Evolutionary conservation across 1,284 basidiomycete genomes (phyloP), one percentile per base, ranked within the genome.

Genomic region (Malassezia furfur): DNA sequence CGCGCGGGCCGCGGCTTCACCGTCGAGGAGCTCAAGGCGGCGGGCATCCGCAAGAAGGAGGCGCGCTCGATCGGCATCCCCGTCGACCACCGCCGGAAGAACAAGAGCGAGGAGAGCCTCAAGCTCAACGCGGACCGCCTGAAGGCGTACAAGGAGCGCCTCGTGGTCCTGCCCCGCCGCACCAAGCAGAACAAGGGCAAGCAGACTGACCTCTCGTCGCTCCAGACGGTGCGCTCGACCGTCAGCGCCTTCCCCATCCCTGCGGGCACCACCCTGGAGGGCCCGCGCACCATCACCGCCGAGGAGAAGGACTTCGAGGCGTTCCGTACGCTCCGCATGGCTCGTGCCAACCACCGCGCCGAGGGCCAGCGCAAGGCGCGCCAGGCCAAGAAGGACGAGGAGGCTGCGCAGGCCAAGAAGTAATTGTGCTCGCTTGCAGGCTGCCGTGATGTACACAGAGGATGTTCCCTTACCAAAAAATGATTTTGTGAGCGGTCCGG

Each of bases 1-100:
- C 88, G 93, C 69, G 88, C 91, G 78, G 93, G 93, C 64, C 88
- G 91, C 73, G 93, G 93, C 63, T 99, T 99, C 83, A 93, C 93
- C 65, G 78, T 89, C 54, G 83, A 84, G 60, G 93, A 99, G 80
- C 82, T 99, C 77, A 96, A 93, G 83, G 88, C 87, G 76, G 94
- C 93, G 64, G 94, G 94, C 59, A 83, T 99, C 76, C 85, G 86
- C 73, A 85, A 83, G 80, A 96, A 96, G 81, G 85, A 91, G 80
- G 94, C 94, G 40, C 83, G 85, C 62, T 84, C 87, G 71, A 79
- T 99, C 72, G 93, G 93, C 63, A 88, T 99, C 74, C 85, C 89
- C 64, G 90, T 96, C 67, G 93, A 99, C 80, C 91, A 96, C 82
- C 83, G 93, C 78, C 85, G 94, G 81, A 84, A 90, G 78, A 96